Evolutionary conservation across 371 early-diverging fungal genomes (phyloP), one percentile per base, ranked within the genome.

Genomic region (Mucor velutinosus): DNA sequence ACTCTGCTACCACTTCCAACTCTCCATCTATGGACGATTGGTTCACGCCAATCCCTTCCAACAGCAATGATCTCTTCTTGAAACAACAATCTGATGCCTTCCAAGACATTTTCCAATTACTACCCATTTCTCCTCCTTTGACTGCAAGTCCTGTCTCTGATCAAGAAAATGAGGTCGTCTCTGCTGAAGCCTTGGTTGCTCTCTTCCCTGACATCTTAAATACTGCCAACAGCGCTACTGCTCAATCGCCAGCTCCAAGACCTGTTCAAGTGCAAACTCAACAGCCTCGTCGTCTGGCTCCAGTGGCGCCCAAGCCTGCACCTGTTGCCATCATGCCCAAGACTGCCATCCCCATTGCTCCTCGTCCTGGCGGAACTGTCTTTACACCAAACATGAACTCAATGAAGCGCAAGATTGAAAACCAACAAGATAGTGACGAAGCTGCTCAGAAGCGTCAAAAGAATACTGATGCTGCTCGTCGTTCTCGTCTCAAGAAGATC

Each of bases 401-500:
- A 3, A 27, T 39, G 25, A 69, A 69, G 27, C 63, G 69, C 21
- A 69, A 69, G 30, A 10, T 62, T 2, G 62, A 59, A 21, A 32
- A 27, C 14, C 35, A 25, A 47, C 10, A 58, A 14, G 63, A 87
- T 63, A 76, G 69, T 65, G 89, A 91, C 39, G 91, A 90, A 71
- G 78, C 90, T 51, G 82, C 88, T 27, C 84, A 87, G 49, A 93
- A 93, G 79, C 90, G 94, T 53, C 88, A 88, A 70, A 93, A 92
- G 86, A 96, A 96, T 82, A 96, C 95, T 7, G 95, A 96, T 74
- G 97, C 97, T 7, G 97, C 97, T 35, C 91, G 97, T 57, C 94
- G 97, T 66, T 94, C 94, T 21, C 92, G 97, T 53, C 83, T 90
- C 57, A 92, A 94, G 77, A 97, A 95, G 87, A 81, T 92, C 59